Evolutionary conservation across 768 basidiomycete genomes (phyloP), one percentile per base, ranked within the genome.

Genomic region (Amanita subjunquillea): DNA sequence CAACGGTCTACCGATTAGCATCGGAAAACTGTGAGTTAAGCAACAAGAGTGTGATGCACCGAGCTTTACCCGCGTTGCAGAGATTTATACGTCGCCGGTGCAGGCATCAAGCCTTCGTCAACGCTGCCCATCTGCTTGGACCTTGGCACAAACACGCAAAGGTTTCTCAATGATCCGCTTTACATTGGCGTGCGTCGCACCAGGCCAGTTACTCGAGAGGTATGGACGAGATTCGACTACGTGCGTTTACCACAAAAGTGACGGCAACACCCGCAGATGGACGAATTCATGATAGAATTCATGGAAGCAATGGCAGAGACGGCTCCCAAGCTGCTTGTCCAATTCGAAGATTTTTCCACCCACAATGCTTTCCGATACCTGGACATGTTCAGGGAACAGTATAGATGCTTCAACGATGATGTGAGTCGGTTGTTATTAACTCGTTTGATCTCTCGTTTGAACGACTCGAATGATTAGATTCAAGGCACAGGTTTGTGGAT

Each of bases 351-450:
- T 62, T 90, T 86, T 62, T 83, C 84, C 48, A 87, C 85, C 1
- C 82, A 88, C 61, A 84, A 85, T 48, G 87, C 87, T 2, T 89
- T 88, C 72, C 70, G 76, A 44, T 85, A 85, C 65, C 75, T 89
- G 32, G 79, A 80, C 37, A 70, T 75, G 57, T 85, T 81, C 68
- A 73, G 79, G 47, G 60, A 74, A 40, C 69, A 71, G 43, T 79
- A 82, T 62, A 72, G 73, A 51, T 76, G 79, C 53, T 85, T 85
- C 70, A 86, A 85, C 59, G 85, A 87, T 58, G 85, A 88, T 65
- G 83, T 86, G 49, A 56, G 81, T 66, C 53, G 46, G n/a, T 54
- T 49, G 41, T 23, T 45, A 40, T 17, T 17, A 17, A 17, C 12
- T 36, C 6, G 39, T 10, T 46, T 6, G 23, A 41, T 13, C 32